Percentiles rank a stretch among this genome's conserved stretches.
Evolutionary conservation across 352 stramenopile genomes (phyloP).

Genomic region (Pythium periplocum): DNA sequence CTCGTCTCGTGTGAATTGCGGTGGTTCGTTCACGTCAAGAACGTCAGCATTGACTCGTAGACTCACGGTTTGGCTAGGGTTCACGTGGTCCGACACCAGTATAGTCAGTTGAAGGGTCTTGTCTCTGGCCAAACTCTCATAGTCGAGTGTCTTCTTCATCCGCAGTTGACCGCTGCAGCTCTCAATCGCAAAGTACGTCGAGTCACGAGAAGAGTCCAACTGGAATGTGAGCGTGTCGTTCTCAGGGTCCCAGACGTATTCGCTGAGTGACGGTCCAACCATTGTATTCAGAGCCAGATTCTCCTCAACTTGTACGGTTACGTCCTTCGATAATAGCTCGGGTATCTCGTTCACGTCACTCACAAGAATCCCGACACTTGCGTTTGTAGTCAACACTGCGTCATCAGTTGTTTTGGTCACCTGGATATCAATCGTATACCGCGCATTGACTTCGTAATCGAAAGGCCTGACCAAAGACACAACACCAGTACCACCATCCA

Average conservation of each 20-base stretch:
- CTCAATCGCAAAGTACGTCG: constrained; percentile 38
- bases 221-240: constrained; percentile 41
- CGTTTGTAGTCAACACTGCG: neutral
- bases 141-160: constrained; percentile 31
- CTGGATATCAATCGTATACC: neutral
- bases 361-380: constrained; percentile 9
- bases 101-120: constrained; percentile 4
- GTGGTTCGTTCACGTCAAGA: constrained; percentile 18
- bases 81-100: constrained; percentile 6
- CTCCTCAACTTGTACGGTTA: constrained; percentile 8
- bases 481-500: constrained; percentile 11
- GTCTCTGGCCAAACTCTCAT: constrained; percentile 15
- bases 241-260: constrained; percentile 44
- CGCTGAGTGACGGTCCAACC: constrained; percentile 25
- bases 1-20: constrained; percentile 8
- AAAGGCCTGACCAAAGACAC: constrained; percentile 17
- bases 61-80: constrained; percentile 4
- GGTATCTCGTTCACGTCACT: constrained; percentile 24
- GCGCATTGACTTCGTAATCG: constrained; percentile 14
- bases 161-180: constrained; percentile 41
- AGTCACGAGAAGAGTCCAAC: constrained; percentile 36
- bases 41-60: constrained; percentile 9
- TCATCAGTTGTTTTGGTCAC: constrained; percentile 1
- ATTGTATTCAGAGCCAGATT: constrained; percentile 6
- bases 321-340: neutral